phyloP scores from a whole-genome alignment of 495 filamentous ascomycete species.

The Penicillium psychrofluorescens region DNA sequence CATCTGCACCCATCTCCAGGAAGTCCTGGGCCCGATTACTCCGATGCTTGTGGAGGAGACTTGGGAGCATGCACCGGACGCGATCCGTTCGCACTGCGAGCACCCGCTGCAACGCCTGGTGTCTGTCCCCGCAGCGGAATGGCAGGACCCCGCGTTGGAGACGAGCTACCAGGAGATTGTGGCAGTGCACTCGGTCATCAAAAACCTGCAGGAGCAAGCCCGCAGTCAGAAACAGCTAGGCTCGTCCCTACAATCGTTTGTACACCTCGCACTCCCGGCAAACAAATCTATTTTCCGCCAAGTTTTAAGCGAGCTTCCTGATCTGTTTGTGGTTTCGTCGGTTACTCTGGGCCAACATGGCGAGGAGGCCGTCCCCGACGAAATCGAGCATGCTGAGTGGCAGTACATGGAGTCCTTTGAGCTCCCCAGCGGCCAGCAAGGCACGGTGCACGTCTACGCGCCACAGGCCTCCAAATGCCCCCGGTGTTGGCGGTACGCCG shows the following conservation, averaged over 20 bases:
- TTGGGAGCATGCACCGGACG: constrained; percentile 66
- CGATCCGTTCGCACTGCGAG: constrained; percentile 44
- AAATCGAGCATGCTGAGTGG: constrained; percentile 40
- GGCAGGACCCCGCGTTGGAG: constrained; percentile 30
- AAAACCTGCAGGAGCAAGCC: constrained; percentile 62
- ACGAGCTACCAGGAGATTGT: constrained; percentile 52
- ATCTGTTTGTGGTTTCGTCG: constrained; percentile 70
- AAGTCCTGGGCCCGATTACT: constrained; percentile 72
- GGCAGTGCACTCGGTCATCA: constrained; percentile 53
- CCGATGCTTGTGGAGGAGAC: constrained; percentile 84
- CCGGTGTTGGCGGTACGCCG: constrained; percentile 80
- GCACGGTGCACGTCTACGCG: constrained; percentile 56
- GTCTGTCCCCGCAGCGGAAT: constrained; percentile 22
- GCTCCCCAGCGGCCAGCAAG: constrained; percentile 31
- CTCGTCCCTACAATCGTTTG: constrained; percentile 64
- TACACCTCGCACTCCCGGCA: constrained; percentile 40
- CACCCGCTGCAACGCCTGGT: constrained; percentile 38
- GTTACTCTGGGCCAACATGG: constrained; percentile 42
- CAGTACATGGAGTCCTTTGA: constrained; percentile 49
- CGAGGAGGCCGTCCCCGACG: constrained; percentile 13
- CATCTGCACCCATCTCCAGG: constrained; percentile 62
- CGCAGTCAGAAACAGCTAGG: constrained; percentile 59
- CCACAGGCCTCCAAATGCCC: constrained; percentile 67
- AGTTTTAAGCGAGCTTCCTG: constrained; percentile 57
- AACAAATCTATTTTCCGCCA: constrained; percentile 35